A percentile compares a stretch with the other conserved stretches of the same genome.
Evolutionary conservation across 1,284 basidiomycete species (phyloP).

Genomic region (Rhodotorula mucilaginosa): DNA sequence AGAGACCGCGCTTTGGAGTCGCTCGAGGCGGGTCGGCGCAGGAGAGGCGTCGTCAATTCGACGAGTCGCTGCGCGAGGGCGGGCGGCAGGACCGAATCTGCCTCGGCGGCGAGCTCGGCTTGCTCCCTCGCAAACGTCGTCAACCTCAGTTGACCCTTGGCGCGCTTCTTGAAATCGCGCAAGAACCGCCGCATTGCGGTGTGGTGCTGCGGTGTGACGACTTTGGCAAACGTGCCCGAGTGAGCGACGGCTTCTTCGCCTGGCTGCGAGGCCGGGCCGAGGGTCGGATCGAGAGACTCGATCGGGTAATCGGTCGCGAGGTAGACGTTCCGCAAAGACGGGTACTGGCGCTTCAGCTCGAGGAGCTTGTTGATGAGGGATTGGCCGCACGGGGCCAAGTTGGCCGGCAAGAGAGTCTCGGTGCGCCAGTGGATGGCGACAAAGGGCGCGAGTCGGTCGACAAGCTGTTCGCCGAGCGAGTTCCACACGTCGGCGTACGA

Average conservation of each 20-base stretch:
- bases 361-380: conserved; percentile 41
- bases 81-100: not conserved
- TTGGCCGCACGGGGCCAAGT: conserved; percentile 41
- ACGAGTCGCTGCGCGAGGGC: not conserved
- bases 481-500: conserved; percentile 43
- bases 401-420: conserved; percentile 42
- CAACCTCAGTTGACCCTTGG: conserved; percentile 17
- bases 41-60: conserved; percentile 2
- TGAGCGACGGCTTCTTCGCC: conserved; percentile 33
- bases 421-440: conserved; percentile 47
- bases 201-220: conserved; percentile 44
- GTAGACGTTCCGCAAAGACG: conserved; percentile 42
- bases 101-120: not conserved
- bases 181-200: conserved; percentile 41
- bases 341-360: conserved; percentile 33
- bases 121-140: conserved; percentile 44
- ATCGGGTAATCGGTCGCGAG: conserved; percentile 48
- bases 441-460: conserved; percentile 36
- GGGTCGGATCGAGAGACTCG: conserved; percentile 32
- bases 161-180: conserved; percentile 19
- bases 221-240: conserved; percentile 45
- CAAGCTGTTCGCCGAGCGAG: conserved; percentile 38
- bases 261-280: not conserved
- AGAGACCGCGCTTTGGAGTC: not conserved
- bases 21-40: not conserved